A percentile compares a stretch with the other conserved stretches of the same genome.
These are phyloP conservation scores for Cercophora samala DNA, from an alignment of 495 filamentous ascomycete genomes.

Conservation along the genomic window DNA sequence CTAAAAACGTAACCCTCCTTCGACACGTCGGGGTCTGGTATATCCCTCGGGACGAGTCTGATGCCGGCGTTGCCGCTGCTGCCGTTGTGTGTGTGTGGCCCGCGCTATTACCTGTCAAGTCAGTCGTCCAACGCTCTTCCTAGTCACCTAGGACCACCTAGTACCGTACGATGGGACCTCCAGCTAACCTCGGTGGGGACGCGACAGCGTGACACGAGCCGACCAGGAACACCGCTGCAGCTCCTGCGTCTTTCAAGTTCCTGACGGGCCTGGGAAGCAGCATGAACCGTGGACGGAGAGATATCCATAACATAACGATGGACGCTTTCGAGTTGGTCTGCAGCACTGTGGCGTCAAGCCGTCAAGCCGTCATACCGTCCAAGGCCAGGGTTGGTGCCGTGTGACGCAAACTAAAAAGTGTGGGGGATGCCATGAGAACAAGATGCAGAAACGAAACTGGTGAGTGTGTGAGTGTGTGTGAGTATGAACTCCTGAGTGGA, in stretches of 20 bases:
- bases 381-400: background rate
- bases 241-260: background rate
- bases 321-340: conserved; percentile 2
- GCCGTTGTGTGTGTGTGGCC: background rate
- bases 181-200: background rate
- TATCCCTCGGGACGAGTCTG: background rate
- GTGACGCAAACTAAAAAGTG: background rate
- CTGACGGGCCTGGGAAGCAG: background rate
- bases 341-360: background rate
- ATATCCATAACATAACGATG: background rate
- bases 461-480: background rate
- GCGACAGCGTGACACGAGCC: conserved; percentile 4
- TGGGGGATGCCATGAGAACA: background rate
- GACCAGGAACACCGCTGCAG: conserved; percentile 1
- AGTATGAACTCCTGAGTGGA: background rate
- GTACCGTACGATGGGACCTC: background rate
- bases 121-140: background rate
- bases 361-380: background rate
- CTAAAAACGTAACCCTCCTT: background rate
- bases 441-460: background rate
- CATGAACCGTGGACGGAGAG: background rate
- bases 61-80: background rate
- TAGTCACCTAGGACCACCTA: no score
- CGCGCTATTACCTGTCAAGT: background rate
- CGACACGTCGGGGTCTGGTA: background rate